Conservation (phyloP, 257 asterid genomes). For the Fraxinus cuspidata region DNA sequence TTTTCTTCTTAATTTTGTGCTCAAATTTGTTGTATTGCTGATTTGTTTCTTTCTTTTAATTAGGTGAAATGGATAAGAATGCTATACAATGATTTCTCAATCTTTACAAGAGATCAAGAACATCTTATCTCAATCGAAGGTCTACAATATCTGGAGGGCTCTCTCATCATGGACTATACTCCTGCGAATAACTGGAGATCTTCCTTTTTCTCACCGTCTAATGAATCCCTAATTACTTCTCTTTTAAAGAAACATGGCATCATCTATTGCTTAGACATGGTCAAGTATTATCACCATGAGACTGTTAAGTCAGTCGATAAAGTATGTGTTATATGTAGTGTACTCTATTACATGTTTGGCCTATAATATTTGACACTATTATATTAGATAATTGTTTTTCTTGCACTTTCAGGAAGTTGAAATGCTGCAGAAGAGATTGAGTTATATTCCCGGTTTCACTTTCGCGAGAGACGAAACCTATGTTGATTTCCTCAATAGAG, state of each 20-base stretch:
- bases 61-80: slow-evolving; percentile 60
- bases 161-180: slow-evolving; percentile 48
- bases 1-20: too few relatives aligned
- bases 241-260: slow-evolving; percentile 38
- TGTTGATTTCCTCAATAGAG: slow-evolving; percentile 60
- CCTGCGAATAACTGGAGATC: slow-evolving; percentile 69
- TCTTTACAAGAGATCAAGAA: slow-evolving; percentile 54
- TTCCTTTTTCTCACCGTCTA: slow-evolving; percentile 50
- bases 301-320: slow-evolving; percentile 31
- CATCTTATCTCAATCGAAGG: slow-evolving; percentile 44
- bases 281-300: slow-evolving; percentile 51
- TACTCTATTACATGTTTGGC: too few relatives aligned
- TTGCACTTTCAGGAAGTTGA: slow-evolving; percentile 40
- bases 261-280: slow-evolving; percentile 55
- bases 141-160: slow-evolving; percentile 60
- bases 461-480: slow-evolving; percentile 48
- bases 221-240: slow-evolving; percentile 46
- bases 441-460: slow-evolving; percentile 31
- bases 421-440: slow-evolving; percentile 34
- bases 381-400: background rate
- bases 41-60: background rate
- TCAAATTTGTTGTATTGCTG: background rate
- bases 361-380: too few relatives aligned
- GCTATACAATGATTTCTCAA: slow-evolving; percentile 43
- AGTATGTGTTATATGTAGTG: slow-evolving; percentile 24